Base-by-base conservation (phyloP, 2,329 filamentous ascomycete species). In the Pseudogymnoascus sp. region DNA sequence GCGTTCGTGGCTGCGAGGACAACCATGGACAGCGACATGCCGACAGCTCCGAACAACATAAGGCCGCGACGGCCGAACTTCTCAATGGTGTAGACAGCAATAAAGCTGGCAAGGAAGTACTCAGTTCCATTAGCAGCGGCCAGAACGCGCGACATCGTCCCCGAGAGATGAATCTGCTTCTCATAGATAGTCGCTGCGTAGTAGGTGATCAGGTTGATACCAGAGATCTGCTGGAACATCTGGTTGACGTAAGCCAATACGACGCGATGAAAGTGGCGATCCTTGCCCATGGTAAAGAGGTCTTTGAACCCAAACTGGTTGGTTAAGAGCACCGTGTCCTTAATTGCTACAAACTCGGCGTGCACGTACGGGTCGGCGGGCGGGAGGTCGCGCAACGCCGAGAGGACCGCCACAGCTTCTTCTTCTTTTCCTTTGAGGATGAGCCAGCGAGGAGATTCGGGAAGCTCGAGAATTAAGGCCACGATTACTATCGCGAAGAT, bases 41-140 rank as follows among this genome's bases (percentile, higher is more conserved):
- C 85, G 31, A 81, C 75, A 0, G 84, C 84, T 60, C 87, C 88
- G 66, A 90, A 83, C 16, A 91, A 75, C 86, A 92, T 90, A 65
- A 91, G 80, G 70, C 83, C 82, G 14, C 88, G 81, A 26, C 89
- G 85, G 11, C 87, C 87, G 3, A 87, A 82, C 1, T 83, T 81
- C 73, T 81, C 79, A 61, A 81, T 79, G 1, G 76, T 72, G 14
- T 74, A 73, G 2, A 77, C 67, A 0, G 76, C 75, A 5, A 77
- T 69, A 26, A 73, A 74, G 0, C 75, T 77, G 1, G 75, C 75
- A 4, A 77, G 62, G 64, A 77, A 77, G 64, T 77, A 78, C 51
- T 77, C 74, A 0, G 75, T 77, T 21, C 79, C 79, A 66, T 81
- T 81, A 63, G 79, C 77, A 0, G 86, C 83, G 11, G 81, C 83